phyloP scores from a whole-genome alignment of 108 stramenopile genomes.

The Nitzschia sp. region DNA sequence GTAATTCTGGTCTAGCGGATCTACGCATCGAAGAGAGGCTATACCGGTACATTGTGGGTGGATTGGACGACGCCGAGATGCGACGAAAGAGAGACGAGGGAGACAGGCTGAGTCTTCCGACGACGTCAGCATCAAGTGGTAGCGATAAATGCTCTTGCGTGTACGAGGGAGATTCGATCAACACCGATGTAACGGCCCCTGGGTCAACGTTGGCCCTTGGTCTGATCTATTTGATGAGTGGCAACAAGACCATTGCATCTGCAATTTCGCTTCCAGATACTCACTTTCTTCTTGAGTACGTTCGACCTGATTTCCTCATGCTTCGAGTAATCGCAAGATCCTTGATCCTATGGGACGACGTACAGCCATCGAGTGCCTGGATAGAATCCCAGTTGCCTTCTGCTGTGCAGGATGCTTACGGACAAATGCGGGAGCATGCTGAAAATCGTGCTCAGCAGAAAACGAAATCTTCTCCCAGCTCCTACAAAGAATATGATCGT shows the following conservation, averaged over 20 bases:
- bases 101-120: conserved; percentile 43
- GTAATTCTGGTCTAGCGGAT: conserved; percentile 82
- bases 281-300: conserved; percentile 90
- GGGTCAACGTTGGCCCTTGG: conserved; percentile 93
- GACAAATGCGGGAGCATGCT: conserved; percentile 51
- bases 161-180: conserved; percentile 84
- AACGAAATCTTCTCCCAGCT: not conserved
- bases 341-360: conserved; percentile 93
- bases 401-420: conserved; percentile 61
- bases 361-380: conserved; percentile 78
- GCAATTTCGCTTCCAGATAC: conserved; percentile 90
- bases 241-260: conserved; percentile 76
- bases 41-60: conserved; percentile 84
- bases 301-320: conserved; percentile 91
- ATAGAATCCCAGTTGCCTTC: conserved; percentile 81
- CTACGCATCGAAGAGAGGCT: conserved; percentile 93
- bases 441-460: conserved; percentile 7
- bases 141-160: conserved; percentile 83
- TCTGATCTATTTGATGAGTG: conserved; percentile 89
- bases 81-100: conserved; percentile 42
- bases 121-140: conserved; percentile 34
- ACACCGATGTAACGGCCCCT: conserved; percentile 94
- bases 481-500: conserved; percentile 64
- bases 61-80: conserved; percentile 51
- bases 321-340: conserved; percentile 89